A percentile compares a stretch with the other conserved stretches of the same genome.
phyloP scores from a whole-genome alignment of 2,329 filamentous ascomycete genomes.

The Botrytis deweyae region DNA sequence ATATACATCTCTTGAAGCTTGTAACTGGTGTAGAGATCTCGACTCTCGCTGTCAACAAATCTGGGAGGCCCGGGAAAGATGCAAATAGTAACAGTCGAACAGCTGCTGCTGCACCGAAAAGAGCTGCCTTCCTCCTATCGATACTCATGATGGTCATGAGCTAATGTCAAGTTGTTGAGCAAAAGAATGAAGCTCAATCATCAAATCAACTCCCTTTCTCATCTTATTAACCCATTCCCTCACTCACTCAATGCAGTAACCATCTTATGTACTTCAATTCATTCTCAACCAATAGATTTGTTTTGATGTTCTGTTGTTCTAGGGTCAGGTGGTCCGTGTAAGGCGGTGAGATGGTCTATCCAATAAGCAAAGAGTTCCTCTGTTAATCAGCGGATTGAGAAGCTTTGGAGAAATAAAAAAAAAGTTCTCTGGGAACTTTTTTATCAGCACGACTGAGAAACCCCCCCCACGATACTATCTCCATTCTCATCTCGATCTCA shows the following conservation, averaged over 20 bases:
- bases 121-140: constrained; percentile 58
- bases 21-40: constrained; percentile 97
- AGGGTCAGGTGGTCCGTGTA: background rate
- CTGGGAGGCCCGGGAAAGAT: constrained; percentile 78
- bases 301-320: constrained; percentile 12
- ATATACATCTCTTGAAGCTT: constrained; percentile 92
- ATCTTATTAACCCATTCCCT: background rate
- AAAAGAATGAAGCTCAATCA: constrained; percentile 29
- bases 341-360: constrained; percentile 23
- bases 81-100: constrained; percentile 78
- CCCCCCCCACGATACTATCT: constrained; percentile 3
- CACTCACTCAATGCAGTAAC: background rate
- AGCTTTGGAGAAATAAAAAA: constrained; percentile 21
- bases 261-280: background rate
- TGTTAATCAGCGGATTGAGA: constrained; percentile 9
- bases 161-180: constrained; percentile 17
- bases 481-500: constrained; percentile 1
- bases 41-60: constrained; percentile 83
- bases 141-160: constrained; percentile 47
- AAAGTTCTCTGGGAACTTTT: constrained; percentile 21
- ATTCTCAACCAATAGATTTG: constrained; percentile 14
- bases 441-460: constrained; percentile 21
- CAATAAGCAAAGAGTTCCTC: constrained; percentile 19
- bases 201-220: background rate
- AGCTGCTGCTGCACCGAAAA: constrained; percentile 74